Evolutionary conservation across 2,329 filamentous ascomycete species (phyloP).

Genomic region (Trichophyton verrucosum): DNA sequence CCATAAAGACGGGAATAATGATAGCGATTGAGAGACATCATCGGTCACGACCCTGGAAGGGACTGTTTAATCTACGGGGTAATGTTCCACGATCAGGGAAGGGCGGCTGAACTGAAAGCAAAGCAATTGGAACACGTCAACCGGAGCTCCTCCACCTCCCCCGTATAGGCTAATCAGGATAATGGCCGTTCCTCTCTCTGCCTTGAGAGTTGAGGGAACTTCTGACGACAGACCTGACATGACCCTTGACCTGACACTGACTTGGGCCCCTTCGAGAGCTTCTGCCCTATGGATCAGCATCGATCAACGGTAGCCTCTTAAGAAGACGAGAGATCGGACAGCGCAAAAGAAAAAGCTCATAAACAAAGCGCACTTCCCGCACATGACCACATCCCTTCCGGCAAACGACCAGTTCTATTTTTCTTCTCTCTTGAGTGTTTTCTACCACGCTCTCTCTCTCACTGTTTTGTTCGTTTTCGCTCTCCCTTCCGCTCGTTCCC

Average conservation of each 20-base stretch:
- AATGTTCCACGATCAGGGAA: not conserved
- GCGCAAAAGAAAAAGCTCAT: slow-evolving; percentile 1
- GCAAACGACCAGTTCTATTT: not conserved
- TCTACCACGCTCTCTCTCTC: no score
- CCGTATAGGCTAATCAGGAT: no score
- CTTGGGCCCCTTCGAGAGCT: not conserved
- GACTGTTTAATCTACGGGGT: not conserved
- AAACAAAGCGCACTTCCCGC: not conserved
- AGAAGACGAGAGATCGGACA: not conserved
- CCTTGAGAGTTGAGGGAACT: no score
- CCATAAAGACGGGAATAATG: no score
- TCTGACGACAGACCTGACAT: no score
- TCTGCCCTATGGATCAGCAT: not conserved
- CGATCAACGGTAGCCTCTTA: not conserved
- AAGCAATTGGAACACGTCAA: slow-evolving; percentile 4
- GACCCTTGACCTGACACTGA: not conserved
- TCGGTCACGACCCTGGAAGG: not conserved
- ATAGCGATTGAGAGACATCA: no score
- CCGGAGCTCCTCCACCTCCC: not conserved
- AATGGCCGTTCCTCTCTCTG: no score
- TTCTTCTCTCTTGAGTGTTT: not conserved
- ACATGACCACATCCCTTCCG: not conserved
- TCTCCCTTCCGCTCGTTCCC: not conserved
- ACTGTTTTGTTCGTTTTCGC: not conserved
- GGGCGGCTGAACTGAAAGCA: not conserved